Conservation (phyloP, 495 filamentous ascomycete species). For the Rusavskia elegans region DNA sequence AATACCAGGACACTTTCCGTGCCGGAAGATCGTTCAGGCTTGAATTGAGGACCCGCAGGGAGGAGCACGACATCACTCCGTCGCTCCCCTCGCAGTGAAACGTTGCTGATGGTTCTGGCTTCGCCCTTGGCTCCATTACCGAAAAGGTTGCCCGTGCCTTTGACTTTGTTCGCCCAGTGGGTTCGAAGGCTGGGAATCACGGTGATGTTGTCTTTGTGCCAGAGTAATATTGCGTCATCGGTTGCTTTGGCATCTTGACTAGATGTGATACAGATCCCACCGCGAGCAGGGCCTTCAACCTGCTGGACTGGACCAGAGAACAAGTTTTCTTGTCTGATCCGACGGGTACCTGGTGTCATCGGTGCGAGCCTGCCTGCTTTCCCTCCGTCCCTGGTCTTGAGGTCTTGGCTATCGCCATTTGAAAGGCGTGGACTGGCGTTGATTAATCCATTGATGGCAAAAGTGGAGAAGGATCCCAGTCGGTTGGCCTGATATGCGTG, state of each 20-base stretch:
- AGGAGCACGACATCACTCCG: conserved; percentile 44
- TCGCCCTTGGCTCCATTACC: conserved; percentile 7
- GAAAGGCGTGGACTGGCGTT: conserved; percentile 16
- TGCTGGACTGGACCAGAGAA: conserved; percentile 27
- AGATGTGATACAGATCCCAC: conserved; percentile 48
- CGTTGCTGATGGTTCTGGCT: conserved; percentile 24
- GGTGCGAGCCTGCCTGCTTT: conserved; percentile 38
- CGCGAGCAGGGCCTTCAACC: conserved; percentile 26
- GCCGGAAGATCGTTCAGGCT: conserved; percentile 25
- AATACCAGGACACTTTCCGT: conserved; percentile 41
- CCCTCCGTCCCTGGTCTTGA: background rate
- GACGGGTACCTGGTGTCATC: conserved; percentile 71
- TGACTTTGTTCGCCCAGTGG: conserved; percentile 51
- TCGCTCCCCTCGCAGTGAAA: conserved; percentile 48
- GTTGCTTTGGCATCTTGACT: conserved; percentile 16
- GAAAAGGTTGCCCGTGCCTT: conserved; percentile 43
- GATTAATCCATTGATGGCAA: conserved; percentile 54
- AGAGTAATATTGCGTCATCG: conserved; percentile 53
- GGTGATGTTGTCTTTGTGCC: conserved; percentile 44
- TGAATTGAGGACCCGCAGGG: conserved; percentile 19
- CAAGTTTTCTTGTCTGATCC: conserved; percentile 36
- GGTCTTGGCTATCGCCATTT: background rate
- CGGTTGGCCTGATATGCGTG: background rate
- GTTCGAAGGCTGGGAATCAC: conserved; percentile 48
- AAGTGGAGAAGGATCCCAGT: conserved; percentile 42